Percentiles rank a stretch among this genome's conserved stretches.
Conservation (phyloP, 2,329 filamentous ascomycete species). For the Plectosphaerella cucumerina region DNA sequence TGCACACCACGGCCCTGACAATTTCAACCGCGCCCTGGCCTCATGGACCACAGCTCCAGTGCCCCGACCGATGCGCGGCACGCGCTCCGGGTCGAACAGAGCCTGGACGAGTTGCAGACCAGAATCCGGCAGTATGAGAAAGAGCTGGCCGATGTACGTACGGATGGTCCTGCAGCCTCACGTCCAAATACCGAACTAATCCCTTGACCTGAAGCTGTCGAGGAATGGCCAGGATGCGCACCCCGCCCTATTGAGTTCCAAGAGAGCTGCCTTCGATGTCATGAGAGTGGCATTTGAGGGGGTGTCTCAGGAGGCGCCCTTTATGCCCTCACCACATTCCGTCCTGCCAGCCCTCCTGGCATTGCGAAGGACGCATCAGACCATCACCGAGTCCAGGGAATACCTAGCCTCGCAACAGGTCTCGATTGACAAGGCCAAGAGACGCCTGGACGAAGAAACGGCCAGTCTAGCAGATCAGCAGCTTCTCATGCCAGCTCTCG, state of each 20-base stretch:
- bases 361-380: slow-evolving; percentile 61
- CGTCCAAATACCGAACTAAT: neutral
- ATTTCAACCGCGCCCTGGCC: too few relatives aligned
- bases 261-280: slow-evolving; percentile 30
- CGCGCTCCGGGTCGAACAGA: slow-evolving; percentile 57
- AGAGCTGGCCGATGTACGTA: slow-evolving; percentile 28
- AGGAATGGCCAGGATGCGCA: slow-evolving; percentile 3
- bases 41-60: neutral
- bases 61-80: slow-evolving; percentile 30
- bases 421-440: slow-evolving; percentile 37
- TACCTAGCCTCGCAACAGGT: slow-evolving; percentile 46
- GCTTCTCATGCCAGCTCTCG: slow-evolving; percentile 47
- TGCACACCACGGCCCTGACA: too few relatives aligned
- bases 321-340: slow-evolving; percentile 63
- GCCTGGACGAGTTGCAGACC: slow-evolving; percentile 61
- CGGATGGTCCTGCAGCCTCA: neutral
- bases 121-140: slow-evolving; percentile 51
- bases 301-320: slow-evolving; percentile 57
- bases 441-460: slow-evolving; percentile 46
- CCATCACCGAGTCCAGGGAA: slow-evolving; percentile 58
- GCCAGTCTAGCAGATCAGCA: slow-evolving; percentile 50
- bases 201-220: slow-evolving; percentile 14
- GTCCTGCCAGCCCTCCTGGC: slow-evolving; percentile 69
- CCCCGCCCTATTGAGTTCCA: slow-evolving; percentile 3
- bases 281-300: slow-evolving; percentile 64